phyloP scores from a whole-genome alignment of 768 basidiomycete genomes.

The Plicaturopsis crispa region DNA sequence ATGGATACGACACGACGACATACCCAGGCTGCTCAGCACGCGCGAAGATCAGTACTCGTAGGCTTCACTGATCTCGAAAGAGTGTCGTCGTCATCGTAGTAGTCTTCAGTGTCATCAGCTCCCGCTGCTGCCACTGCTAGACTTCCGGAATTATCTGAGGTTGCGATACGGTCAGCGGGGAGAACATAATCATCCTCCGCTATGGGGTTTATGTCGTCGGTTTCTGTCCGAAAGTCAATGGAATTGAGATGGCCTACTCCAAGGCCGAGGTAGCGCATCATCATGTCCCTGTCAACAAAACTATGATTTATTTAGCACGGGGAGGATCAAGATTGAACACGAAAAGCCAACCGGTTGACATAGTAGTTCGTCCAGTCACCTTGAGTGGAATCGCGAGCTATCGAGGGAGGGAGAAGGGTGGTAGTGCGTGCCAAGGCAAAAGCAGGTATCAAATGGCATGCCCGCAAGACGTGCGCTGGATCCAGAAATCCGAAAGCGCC shows the following conservation, averaged over 20 bases:
- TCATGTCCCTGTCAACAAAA: not conserved
- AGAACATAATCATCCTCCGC: too few relatives aligned
- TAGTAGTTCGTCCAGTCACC: slow-evolving; percentile 7
- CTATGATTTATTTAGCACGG: not conserved
- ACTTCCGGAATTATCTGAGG: too few relatives aligned
- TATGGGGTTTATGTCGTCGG: too few relatives aligned
- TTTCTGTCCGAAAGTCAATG: too few relatives aligned
- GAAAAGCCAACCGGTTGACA: slow-evolving; percentile 4
- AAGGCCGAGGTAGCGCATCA: not conserved
- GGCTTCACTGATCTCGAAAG: too few relatives aligned
- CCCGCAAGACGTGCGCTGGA: slow-evolving; percentile 2
- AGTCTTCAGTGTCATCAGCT: too few relatives aligned
- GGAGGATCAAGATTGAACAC: not conserved
- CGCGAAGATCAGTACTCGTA: too few relatives aligned
- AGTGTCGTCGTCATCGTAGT: too few relatives aligned
- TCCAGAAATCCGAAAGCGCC: slow-evolving; percentile 7
- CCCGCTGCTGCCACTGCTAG: too few relatives aligned
- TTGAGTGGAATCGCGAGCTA: slow-evolving; percentile 4
- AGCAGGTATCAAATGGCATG: slow-evolving; percentile 7
- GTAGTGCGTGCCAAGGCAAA: slow-evolving; percentile 3
- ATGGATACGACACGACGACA: too few relatives aligned
- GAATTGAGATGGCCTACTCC: slow-evolving; percentile 2
- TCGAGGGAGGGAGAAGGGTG: not conserved
- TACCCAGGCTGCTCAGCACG: too few relatives aligned
- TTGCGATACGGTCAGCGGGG: too few relatives aligned